A percentile compares a stretch with the other conserved stretches of the same genome.
These are phyloP conservation scores for Sporothrix globosa DNA, from an alignment of 2,329 filamentous ascomycete genomes.

Conservation along the genomic window DNA sequence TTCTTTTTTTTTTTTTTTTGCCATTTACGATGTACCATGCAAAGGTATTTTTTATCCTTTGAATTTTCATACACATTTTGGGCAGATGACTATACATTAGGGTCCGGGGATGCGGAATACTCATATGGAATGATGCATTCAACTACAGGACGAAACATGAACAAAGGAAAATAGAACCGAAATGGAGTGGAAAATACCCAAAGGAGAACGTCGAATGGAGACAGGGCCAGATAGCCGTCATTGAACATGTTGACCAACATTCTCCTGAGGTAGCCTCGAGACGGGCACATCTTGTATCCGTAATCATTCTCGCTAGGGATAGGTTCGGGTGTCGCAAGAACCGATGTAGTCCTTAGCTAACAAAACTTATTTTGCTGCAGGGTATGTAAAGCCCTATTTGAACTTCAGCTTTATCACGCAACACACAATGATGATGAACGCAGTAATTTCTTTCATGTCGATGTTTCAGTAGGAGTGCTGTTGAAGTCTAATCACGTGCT, in stretches of 20 bases:
- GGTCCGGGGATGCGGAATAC: not conserved
- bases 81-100: constrained; percentile 13
- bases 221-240: not conserved
- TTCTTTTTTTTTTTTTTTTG: not conserved
- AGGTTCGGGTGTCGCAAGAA: too few species aligned
- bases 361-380: too few species aligned
- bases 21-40: not conserved
- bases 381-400: too few species aligned
- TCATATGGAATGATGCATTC: too few species aligned
- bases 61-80: not conserved
- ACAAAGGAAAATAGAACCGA: not conserved
- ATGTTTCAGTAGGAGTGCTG: not conserved
- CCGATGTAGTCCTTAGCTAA: too few species aligned
- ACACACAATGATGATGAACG: not conserved
- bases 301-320: too few species aligned
- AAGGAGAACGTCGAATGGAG: not conserved
- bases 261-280: not conserved
- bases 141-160: not conserved
- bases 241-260: not conserved
- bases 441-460: too few species aligned
- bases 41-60: not conserved
- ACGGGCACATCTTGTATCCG: not conserved
- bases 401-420: not conserved
- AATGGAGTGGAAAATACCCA: not conserved
- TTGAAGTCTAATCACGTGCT: not conserved